Evolutionary conservation across 164 flowering plant genomes (phyloP), one percentile per base, ranked within the genome.

Genomic region (Dillenia turbinata): DNA sequence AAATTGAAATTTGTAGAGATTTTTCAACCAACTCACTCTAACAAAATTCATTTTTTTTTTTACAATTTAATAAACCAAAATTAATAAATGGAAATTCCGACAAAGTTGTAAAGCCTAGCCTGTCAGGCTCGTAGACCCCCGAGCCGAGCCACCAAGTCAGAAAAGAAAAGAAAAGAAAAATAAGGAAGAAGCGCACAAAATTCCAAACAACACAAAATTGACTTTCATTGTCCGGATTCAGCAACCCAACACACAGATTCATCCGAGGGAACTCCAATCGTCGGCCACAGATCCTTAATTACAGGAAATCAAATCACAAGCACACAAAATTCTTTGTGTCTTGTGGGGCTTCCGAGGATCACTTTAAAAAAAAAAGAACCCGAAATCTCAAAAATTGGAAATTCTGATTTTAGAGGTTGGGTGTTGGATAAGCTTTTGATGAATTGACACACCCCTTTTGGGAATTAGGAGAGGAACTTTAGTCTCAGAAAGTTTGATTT

Each of bases 401-500:
- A 52, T 47, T 50, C 58, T 52, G 64, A 14, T 57, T 57, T 45
- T 44, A 24, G 47, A 47, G 67, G 60, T 63, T 53, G 12, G 17
- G 22, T 52, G 68, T 56, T 69, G 66, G 76, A 55, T 72, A 74
- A 60, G 74, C 59, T 55, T 57, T 57, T 22, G 73, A 65, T 57
- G 61, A 14, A 14, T 16, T 68, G 47, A 60, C 11, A n/a, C 3
- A 48, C 15, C 40, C 40, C 40, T 33, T 33, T 33, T 33, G 40
- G 40, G 17, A 10, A 40, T 43, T 47, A 49, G 8, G 14, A 43
- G 54, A 17, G 59, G 55, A 44, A 55, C 61, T 62, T 66, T 64
- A 54, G 58, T 66, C 3, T 52, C 66, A 24, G 71, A 59, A 52
- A 24, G 22, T 58, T 24, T 33, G 40, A 63, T 16, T 51, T 65